These are phyloP conservation scores for Aspergillus glaucus DNA, from an alignment of 2,329 filamentous ascomycete species.

Conservation along the genomic window DNA sequence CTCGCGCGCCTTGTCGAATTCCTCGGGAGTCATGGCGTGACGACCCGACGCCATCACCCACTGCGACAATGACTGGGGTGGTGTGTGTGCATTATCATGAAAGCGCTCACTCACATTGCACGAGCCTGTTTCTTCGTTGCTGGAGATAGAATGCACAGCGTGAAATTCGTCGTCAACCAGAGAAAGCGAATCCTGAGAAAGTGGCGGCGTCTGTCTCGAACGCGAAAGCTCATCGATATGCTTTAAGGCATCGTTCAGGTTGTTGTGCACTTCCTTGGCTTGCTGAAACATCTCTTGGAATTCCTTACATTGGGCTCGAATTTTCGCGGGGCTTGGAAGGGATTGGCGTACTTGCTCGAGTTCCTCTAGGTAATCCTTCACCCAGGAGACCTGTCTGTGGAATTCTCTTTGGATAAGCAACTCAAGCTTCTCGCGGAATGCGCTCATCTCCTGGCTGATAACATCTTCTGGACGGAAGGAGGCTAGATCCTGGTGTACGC, in stretches of 20 bases:
- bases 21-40: background rate
- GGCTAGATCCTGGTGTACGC: background rate
- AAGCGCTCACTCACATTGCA: background rate
- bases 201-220: background rate
- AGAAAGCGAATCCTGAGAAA: background rate
- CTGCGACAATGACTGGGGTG: background rate
- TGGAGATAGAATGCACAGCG: background rate
- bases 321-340: background rate
- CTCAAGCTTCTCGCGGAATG: background rate
- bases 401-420: background rate
- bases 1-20: background rate
- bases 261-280: background rate
- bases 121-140: background rate
- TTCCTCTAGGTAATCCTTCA: background rate
- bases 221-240: background rate
- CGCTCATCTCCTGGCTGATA: background rate
- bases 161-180: background rate
- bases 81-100: background rate
- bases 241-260: background rate
- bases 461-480: background rate
- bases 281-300: background rate
- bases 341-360: background rate
- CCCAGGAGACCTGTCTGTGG: background rate
- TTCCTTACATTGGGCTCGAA: background rate
- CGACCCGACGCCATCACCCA: background rate